A percentile compares a stretch with the other conserved stretches of the same genome.
Conservation (phyloP, 148 eudicot species). For the Amaranthus hypochondriacus region DNA sequence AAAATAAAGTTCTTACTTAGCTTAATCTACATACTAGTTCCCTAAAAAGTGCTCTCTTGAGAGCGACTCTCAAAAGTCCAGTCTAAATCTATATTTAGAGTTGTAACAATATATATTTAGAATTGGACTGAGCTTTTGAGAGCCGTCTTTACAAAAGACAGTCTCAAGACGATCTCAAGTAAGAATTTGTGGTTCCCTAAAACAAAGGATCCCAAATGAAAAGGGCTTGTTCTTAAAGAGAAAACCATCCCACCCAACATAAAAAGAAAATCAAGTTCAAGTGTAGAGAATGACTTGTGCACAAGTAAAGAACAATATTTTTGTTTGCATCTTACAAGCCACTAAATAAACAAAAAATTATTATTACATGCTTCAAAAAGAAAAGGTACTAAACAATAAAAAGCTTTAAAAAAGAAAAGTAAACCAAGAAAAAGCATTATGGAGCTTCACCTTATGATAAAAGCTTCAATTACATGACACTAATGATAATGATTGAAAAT, state of each 20-base stretch:
- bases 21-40: constrained; percentile 15
- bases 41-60: too few relatives aligned
- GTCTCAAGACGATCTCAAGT: too few relatives aligned
- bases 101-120: too few relatives aligned
- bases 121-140: too few relatives aligned
- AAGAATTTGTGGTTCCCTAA: background rate
- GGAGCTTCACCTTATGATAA: background rate
- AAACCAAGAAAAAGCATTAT: constrained; percentile 14
- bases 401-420: background rate
- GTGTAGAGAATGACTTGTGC: constrained; percentile 17
- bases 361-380: background rate
- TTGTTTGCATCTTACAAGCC: background rate
- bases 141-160: too few relatives aligned
- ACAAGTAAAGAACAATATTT: constrained; percentile 28
- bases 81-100: too few relatives aligned
- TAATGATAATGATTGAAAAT: background rate
- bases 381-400: background rate
- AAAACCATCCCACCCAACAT: background rate
- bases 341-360: background rate
- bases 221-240: constrained; percentile 5
- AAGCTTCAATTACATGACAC: background rate
- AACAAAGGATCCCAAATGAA: background rate
- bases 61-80: too few relatives aligned
- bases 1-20: constrained; percentile 21
- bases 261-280: background rate